Percentiles rank a stretch among this genome's conserved stretches.
These are phyloP conservation scores for Tolypocladium endophyticum DNA, from an alignment of 2,329 filamentous ascomycete genomes.

Conservation along the genomic window DNA sequence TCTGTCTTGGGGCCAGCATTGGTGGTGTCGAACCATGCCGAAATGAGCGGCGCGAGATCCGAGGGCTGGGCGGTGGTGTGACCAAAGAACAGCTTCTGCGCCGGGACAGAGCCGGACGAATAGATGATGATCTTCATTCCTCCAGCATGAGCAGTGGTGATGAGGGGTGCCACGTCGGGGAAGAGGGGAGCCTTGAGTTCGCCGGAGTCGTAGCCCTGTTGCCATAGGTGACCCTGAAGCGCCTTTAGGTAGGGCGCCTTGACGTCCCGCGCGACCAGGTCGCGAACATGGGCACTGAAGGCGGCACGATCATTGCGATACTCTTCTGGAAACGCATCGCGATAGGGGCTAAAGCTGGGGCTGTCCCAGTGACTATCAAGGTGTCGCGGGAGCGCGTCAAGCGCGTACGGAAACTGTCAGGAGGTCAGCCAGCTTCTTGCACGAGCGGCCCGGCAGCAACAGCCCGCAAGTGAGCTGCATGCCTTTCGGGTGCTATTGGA, in stretches of 20 bases:
- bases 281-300: conserved; percentile 56
- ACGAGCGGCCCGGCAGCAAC: neutral
- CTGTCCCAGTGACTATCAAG: conserved; percentile 58
- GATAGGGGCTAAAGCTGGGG: conserved; percentile 54
- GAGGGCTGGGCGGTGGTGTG: conserved; percentile 48
- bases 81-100: conserved; percentile 70
- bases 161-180: conserved; percentile 56
- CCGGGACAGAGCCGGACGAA: conserved; percentile 69
- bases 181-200: conserved; percentile 64
- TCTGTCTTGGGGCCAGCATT: conserved; percentile 70
- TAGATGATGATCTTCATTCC: conserved; percentile 62
- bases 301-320: conserved; percentile 46
- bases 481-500: neutral
- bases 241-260: conserved; percentile 70
- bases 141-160: conserved; percentile 46
- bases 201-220: conserved; percentile 60
- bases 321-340: conserved; percentile 59
- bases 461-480: neutral
- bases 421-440: conserved; percentile 4
- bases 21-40: conserved; percentile 68
- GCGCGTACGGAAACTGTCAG: conserved; percentile 64
- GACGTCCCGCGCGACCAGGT: conserved; percentile 61
- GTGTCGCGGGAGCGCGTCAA: conserved; percentile 53
- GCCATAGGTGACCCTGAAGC: conserved; percentile 72
- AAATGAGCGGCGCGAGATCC: conserved; percentile 50